Evolutionary conservation across 2,329 filamentous ascomycete species (phyloP).

Genomic region (Alternaria alternata): DNA sequence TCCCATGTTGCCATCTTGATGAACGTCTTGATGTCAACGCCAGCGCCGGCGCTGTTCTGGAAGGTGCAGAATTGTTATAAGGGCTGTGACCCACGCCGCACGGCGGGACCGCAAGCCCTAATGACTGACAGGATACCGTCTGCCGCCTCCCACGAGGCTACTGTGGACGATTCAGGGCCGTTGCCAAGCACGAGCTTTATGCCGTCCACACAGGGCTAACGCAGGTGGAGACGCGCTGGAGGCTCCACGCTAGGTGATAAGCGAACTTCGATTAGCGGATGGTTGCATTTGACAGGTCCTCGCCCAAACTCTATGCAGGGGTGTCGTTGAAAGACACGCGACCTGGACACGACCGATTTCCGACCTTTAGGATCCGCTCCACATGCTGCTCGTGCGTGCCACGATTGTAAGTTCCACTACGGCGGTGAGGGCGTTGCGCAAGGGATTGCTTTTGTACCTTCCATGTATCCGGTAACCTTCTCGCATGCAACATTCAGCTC

Average conservation of each 20-base stretch:
- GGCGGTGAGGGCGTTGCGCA: neutral
- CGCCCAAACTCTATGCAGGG: slow-evolving; percentile 6
- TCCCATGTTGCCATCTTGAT: slow-evolving; percentile 28
- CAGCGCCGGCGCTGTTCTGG: slow-evolving; percentile 8
- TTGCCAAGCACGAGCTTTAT: slow-evolving; percentile 14
- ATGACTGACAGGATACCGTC: slow-evolving; percentile 10
- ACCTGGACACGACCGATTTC: neutral
- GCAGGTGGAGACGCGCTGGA: slow-evolving; percentile 6
- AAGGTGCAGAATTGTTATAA: slow-evolving; percentile 7
- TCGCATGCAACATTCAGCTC: neutral
- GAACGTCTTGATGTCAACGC: slow-evolving; percentile 5
- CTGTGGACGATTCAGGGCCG: slow-evolving; percentile 9
- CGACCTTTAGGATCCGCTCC: slow-evolving; percentile 2
- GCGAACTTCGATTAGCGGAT: slow-evolving; percentile 7
- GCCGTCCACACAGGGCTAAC: slow-evolving; percentile 8
- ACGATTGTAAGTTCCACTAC: slow-evolving; percentile 1
- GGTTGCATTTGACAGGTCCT: slow-evolving; percentile 16
- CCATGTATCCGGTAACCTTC: neutral
- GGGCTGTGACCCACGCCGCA: neutral
- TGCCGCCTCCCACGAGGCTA: slow-evolving; percentile 5
- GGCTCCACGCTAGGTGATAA: slow-evolving; percentile 7
- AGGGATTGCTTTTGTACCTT: neutral
- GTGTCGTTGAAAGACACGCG: neutral
- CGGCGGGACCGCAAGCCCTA: slow-evolving; percentile 9
- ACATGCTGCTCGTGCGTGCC: neutral